phyloP scores from a whole-genome alignment of 176 grass and related monocot genomes.

The Oryza coarctata region DNA sequence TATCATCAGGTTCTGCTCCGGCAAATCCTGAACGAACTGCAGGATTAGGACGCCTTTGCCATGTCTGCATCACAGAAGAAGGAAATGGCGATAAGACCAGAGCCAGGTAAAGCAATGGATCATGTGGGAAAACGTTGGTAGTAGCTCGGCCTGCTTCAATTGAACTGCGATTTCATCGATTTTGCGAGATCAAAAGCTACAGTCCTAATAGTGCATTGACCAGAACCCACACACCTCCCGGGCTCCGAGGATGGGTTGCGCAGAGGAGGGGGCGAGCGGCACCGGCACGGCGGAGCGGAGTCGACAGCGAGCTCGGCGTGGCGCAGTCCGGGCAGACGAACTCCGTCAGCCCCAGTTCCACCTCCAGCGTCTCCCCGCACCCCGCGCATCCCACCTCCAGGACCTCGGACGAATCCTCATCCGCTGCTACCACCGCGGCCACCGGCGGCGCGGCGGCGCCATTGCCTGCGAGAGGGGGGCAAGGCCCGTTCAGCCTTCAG shows the following conservation, averaged over 20 bases:
- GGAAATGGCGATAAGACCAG: not conserved
- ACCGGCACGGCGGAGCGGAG: not conserved
- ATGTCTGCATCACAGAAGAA: slow-evolving; percentile 11
- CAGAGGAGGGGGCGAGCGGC: not conserved
- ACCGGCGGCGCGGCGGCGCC: slow-evolving; percentile 3
- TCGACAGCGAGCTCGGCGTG: slow-evolving; percentile 36
- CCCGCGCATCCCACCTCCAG: slow-evolving; percentile 37
- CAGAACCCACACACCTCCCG: not conserved
- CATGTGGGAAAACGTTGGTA: not conserved
- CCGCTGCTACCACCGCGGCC: not conserved
- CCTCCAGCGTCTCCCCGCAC: slow-evolving; percentile 41
- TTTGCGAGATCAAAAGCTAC: not conserved
- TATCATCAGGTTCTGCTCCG: not conserved
- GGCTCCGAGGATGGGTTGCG: not conserved
- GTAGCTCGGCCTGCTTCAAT: not conserved
- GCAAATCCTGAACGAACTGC: not conserved
- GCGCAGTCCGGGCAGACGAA: slow-evolving; percentile 57
- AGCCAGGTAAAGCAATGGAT: not conserved
- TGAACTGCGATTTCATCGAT: not conserved
- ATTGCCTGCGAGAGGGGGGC: not conserved
- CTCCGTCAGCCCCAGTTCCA: slow-evolving; percentile 28
- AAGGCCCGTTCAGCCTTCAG: no score
- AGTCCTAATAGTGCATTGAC: not conserved
- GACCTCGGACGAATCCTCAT: not conserved
- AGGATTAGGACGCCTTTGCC: not conserved